phyloP scores from a whole-genome alignment of 1,284 basidiomycete genomes.

The Entoloma clypeatum region DNA sequence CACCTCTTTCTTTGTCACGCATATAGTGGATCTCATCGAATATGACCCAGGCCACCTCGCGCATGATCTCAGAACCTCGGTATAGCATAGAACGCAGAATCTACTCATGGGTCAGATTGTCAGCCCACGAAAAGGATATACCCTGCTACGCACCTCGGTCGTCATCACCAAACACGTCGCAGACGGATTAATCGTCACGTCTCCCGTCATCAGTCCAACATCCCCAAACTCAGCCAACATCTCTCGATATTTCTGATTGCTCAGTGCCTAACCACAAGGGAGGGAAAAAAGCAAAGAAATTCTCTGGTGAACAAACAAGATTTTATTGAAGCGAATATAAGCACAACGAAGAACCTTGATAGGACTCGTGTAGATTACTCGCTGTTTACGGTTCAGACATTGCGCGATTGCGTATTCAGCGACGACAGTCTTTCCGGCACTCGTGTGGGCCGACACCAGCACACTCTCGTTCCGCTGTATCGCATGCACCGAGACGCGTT shows the following conservation, averaged over 20 bases:
- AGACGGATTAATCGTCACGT: constrained; percentile 98
- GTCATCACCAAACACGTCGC: constrained; percentile 99
- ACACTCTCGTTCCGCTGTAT: constrained; percentile 98
- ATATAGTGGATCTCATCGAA: constrained; percentile 99
- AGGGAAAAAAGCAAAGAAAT: constrained; percentile 15
- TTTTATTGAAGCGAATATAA: constrained; percentile 16
- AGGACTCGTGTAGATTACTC: constrained; percentile 98
- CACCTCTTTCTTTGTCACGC: constrained; percentile 93
- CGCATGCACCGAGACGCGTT: constrained; percentile 89
- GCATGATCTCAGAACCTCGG: constrained; percentile 98
- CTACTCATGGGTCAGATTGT: constrained; percentile 35
- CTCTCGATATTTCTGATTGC: constrained; percentile 99
- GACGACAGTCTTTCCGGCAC: constrained; percentile 97
- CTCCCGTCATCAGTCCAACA: constrained; percentile 99
- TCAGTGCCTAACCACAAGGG: constrained; percentile 46
- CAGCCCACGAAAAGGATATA: background rate
- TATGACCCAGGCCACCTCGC: constrained; percentile 99
- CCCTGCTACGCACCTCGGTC: constrained; percentile 86
- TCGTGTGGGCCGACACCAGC: constrained; percentile 97
- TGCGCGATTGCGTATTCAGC: constrained; percentile 99
- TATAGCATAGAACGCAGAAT: constrained; percentile 99
- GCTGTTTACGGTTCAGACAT: constrained; percentile 86
- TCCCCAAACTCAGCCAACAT: constrained; percentile 96
- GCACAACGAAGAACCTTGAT: constrained; percentile 78
- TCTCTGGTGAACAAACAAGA: constrained; percentile 22